Evolutionary conservation across 2,329 filamentous ascomycete genomes (phyloP), one percentile per base, ranked within the genome.

Genomic region (Penicillium sp.): DNA sequence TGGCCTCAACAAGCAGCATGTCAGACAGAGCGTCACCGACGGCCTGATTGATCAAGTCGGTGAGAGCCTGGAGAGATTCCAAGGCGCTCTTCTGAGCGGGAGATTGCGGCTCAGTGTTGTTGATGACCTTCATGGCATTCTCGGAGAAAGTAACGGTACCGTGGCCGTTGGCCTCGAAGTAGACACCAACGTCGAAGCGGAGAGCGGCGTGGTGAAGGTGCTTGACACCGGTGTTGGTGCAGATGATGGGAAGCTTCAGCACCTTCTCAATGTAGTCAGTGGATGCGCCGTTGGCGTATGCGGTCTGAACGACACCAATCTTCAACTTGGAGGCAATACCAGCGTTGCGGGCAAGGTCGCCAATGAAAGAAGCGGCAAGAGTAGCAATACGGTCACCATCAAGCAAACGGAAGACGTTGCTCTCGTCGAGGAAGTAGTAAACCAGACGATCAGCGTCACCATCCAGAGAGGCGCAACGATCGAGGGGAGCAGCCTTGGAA

Each of bases 151-250:
- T 88, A 35, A 98, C 90, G 10, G 95, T 99, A 63, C 95, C 95
- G 76, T 99, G 95, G 29, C 95, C 95, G 73, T 99, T 99, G 63
- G 95, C 95, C 80, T 99, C 95, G 70, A 99, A 99, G 80, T 99
- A 99, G 52, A 98, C 91, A 56, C 95, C 95, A 54, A 98, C 88
- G 69, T 99, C 95, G 68, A 96, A 96, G 64, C 93, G 90, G 69
- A 90, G 87, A 39, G 95, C 95, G n/a, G 91, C 95, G 71, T 98
- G 95, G 78, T 99, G 95, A 61, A 99, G 84, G 77, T 97, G 90
- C 82, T 99, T 99, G 60, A 99, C 95, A 64, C 95, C 95, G 0
- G 95, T 99, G 14, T 91, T 88, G 1, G 95, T 98, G 82, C 90
- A 96, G 57, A 96, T 88, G 22, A 96, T 91, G 48, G 93, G 93